A percentile compares a stretch with the other conserved stretches of the same genome.
phyloP scores from a whole-genome alignment of 2,329 filamentous ascomycete species.

The Paraphoma chrysanthemicola region DNA sequence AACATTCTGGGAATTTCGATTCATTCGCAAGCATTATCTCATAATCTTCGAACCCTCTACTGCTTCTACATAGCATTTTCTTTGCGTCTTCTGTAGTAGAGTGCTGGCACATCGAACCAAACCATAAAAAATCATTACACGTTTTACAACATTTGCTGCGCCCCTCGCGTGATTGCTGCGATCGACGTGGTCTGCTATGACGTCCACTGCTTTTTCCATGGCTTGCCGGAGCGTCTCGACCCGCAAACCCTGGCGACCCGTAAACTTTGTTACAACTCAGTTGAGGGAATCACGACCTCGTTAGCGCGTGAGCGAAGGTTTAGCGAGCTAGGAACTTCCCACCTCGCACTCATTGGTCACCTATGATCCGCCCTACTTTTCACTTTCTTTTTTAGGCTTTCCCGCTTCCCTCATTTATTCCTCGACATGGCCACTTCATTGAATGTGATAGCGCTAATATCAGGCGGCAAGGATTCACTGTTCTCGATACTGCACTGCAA shows the following conservation, averaged over 20 bases:
- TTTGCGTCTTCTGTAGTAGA: constrained; percentile 33
- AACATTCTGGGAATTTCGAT: constrained; percentile 45
- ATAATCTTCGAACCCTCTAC: constrained; percentile 28
- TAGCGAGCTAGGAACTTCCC: constrained; percentile 9
- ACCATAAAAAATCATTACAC: constrained; percentile 20
- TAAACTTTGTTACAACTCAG: constrained; percentile 1
- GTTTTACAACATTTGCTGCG: constrained; percentile 6
- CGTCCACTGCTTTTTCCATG: constrained; percentile 1
- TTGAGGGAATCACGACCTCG: constrained; percentile 5
- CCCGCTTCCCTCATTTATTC: neutral
- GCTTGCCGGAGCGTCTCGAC: neutral
- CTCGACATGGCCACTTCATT: constrained; percentile 20
- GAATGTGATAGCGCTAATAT: constrained; percentile 86
- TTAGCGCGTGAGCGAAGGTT: constrained; percentile 15
- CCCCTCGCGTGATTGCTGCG: neutral
- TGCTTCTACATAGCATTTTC: constrained; percentile 25
- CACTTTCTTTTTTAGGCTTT: neutral
- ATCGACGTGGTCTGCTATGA: neutral
- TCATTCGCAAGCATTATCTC: constrained; percentile 20
- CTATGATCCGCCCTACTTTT: neutral
- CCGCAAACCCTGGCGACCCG: constrained; percentile 1
- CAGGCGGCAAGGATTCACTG: constrained; percentile 96
- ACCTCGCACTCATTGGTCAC: neutral
- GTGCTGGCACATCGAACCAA: constrained; percentile 43
- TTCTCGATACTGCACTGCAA: constrained; percentile 91